These are phyloP conservation scores for Phytopythium aichiense DNA, from an alignment of 352 stramenopile genomes.

Conservation along the genomic window DNA sequence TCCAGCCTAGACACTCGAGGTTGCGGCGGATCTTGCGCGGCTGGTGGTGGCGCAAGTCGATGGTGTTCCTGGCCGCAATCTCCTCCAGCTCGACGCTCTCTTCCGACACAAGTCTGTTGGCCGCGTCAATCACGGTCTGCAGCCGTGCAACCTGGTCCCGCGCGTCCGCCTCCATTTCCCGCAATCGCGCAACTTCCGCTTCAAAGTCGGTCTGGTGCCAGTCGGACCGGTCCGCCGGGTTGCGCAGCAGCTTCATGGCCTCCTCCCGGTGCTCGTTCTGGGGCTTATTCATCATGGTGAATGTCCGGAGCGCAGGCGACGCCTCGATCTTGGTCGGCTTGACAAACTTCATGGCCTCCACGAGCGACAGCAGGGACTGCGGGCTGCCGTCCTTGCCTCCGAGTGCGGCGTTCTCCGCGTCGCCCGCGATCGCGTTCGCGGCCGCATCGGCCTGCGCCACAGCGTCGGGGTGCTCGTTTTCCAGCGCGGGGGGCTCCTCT, in stretches of 20 bases:
- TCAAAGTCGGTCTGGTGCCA: constrained; percentile 17
- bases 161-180: constrained; percentile 28
- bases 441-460: constrained; percentile 1
- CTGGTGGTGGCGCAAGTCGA: constrained; percentile 30
- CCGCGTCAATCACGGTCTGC: constrained; percentile 26
- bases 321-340: constrained; percentile 14
- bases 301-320: constrained; percentile 12
- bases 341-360: constrained; percentile 20
- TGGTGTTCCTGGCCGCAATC: constrained; percentile 19
- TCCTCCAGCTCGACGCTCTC: constrained; percentile 35
- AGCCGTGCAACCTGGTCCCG: constrained; percentile 32
- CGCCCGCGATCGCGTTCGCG: not conserved
- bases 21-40: constrained; percentile 27
- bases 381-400: not conserved
- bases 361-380: constrained; percentile 6
- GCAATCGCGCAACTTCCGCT: constrained; percentile 30
- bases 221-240: constrained; percentile 9
- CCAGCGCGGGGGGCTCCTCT: constrained; percentile 4
- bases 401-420: constrained; percentile 6
- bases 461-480: constrained; percentile 5
- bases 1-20: constrained; percentile 63
- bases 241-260: constrained; percentile 5
- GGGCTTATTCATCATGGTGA: constrained; percentile 11
- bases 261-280: not conserved
- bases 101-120: constrained; percentile 24